phyloP scores from a whole-genome alignment of 1,139 yeast genomes.

The Lodderomyces metapsilosis region DNA sequence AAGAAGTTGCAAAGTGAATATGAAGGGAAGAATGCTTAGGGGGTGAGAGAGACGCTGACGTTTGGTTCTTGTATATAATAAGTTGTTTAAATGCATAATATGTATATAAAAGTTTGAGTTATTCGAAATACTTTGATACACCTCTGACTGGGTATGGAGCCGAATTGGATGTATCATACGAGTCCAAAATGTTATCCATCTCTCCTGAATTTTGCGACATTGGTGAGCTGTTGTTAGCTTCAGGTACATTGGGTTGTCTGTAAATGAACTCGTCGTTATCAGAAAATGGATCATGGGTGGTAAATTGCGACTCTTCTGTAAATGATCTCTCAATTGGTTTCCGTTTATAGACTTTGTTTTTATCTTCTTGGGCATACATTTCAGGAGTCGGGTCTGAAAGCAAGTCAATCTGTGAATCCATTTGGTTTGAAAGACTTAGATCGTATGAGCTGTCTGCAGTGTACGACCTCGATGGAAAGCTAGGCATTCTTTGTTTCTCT shows the following conservation, averaged over 20 bases:
- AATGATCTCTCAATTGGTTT: slow-evolving; percentile 4
- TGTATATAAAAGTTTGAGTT: background rate
- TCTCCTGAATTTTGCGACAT: background rate
- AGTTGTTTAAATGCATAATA: background rate
- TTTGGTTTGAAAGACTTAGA: background rate
- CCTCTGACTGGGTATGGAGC: slow-evolving; percentile 31
- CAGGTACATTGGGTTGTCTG: background rate
- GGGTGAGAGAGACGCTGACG: background rate
- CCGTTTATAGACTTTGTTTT: background rate
- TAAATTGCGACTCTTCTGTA: slow-evolving; percentile 5
- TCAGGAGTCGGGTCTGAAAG: background rate
- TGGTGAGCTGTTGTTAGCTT: background rate
- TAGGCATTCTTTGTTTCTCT: slow-evolving; percentile 1
- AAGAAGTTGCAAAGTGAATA: slow-evolving; percentile 69
- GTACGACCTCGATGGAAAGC: slow-evolving; percentile 2
- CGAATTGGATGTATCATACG: slow-evolving; percentile 1
- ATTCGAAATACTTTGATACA: slow-evolving; percentile 17
- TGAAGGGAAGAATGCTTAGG: slow-evolving; percentile 33
- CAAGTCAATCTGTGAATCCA: background rate
- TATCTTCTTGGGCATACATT: too few species aligned
- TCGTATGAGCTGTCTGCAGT: background rate
- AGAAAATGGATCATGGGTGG: background rate
- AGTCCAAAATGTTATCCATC: slow-evolving; percentile 3
- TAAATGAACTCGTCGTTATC: background rate
- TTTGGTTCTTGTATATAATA: slow-evolving; percentile 1